phyloP scores from a whole-genome alignment of 352 stramenopile species.

The Globisporangium barbulae region DNA sequence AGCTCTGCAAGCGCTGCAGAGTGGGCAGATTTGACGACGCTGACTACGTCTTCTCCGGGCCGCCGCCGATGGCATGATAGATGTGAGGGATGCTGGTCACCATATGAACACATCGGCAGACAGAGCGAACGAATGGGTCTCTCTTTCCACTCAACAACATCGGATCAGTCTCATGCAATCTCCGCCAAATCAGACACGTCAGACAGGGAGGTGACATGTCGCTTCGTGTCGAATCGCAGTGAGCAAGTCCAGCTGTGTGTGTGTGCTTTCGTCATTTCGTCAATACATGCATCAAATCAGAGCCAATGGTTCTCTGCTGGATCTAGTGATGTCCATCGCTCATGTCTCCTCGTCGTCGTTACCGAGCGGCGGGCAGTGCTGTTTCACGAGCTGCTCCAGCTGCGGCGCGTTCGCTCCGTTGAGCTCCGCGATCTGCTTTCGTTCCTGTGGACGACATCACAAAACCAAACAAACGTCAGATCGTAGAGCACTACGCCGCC shows the following conservation, averaged over 20 bases:
- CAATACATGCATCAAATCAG: not conserved
- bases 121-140: not conserved
- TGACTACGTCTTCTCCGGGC: slow-evolving; percentile 42
- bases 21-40: slow-evolving; percentile 57
- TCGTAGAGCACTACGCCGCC: not conserved
- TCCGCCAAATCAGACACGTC: not conserved
- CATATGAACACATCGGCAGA: not conserved
- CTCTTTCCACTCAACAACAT: not conserved
- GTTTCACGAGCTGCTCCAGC: slow-evolving; percentile 58
- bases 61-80: slow-evolving; percentile 9
- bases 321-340: not conserved
- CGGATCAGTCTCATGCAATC: not conserved
- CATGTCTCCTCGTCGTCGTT: slow-evolving; percentile 54
- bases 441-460: slow-evolving; percentile 28
- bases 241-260: not conserved
- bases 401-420: slow-evolving; percentile 56
- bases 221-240: not conserved
- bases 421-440: slow-evolving; percentile 57
- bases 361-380: slow-evolving; percentile 48
- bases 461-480: not conserved
- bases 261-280: slow-evolving; percentile 6
- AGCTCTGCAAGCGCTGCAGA: slow-evolving; percentile 61
- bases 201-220: not conserved
- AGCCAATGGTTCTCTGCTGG: not conserved
- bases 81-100: not conserved